These are phyloP conservation scores for Hypoxylon sp. DNA, from an alignment of 2,329 filamentous ascomycete genomes.

Conservation along the genomic window DNA sequence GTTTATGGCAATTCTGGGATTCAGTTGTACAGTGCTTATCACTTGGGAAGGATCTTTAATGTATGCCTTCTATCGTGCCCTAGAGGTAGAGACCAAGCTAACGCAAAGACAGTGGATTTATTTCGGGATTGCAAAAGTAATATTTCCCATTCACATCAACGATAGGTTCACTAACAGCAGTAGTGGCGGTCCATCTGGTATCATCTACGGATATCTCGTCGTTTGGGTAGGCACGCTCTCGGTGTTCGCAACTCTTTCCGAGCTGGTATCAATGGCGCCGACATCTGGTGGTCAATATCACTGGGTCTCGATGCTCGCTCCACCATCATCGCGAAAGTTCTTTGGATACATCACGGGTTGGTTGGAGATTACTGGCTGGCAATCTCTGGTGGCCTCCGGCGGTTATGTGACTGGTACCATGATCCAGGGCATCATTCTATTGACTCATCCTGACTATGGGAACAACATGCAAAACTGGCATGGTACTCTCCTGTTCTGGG, in stretches of 20 bases:
- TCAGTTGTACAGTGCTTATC: constrained; percentile 42
- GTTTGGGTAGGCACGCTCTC: constrained; percentile 44
- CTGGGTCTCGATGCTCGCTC: constrained; percentile 44
- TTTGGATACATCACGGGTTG: constrained; percentile 43
- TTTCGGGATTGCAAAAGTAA: constrained; percentile 22
- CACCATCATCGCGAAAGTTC: constrained; percentile 35
- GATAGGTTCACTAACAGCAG: constrained; percentile 6
- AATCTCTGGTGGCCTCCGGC: constrained; percentile 35
- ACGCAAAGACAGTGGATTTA: constrained; percentile 3
- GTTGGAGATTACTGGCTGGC: constrained; percentile 45
- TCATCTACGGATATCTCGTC: constrained; percentile 41
- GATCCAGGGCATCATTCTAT: constrained; percentile 44
- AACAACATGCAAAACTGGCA: constrained; percentile 51
- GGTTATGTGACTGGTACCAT: constrained; percentile 39
- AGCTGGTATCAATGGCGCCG: constrained; percentile 45
- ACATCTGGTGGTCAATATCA: constrained; percentile 46
- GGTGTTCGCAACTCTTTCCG: constrained; percentile 36
- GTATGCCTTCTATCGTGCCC: constrained; percentile 19
- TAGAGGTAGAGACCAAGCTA: neutral
- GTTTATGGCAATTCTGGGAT: constrained; percentile 45
- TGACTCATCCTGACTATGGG: constrained; percentile 38
- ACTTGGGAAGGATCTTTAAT: constrained; percentile 46
- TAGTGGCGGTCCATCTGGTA: constrained; percentile 43
- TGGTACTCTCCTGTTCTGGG: constrained; percentile 60
- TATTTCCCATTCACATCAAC: neutral